A percentile compares a stretch with the other conserved stretches of the same genome.
These are phyloP conservation scores for Flagelloscypha sp. DNA, from an alignment of 768 basidiomycete species.

Conservation along the genomic window DNA sequence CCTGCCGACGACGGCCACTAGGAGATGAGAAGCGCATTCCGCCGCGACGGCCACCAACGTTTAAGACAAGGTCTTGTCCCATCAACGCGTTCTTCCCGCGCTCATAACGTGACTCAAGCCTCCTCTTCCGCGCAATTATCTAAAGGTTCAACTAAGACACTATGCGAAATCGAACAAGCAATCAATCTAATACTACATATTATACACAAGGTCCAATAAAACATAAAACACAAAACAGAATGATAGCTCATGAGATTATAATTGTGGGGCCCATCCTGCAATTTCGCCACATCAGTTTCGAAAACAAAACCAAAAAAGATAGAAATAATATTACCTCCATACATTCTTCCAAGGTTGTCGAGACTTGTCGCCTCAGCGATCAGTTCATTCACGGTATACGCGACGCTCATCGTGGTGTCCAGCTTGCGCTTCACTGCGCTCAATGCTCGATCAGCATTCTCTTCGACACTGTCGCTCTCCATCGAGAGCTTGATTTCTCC, in stretches of 20 bases:
- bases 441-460: slow-evolving; percentile 87
- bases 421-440: slow-evolving; percentile 75
- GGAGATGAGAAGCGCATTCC: no score
- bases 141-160: not conserved
- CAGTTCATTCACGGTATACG: slow-evolving; percentile 89
- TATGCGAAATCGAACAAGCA: not conserved
- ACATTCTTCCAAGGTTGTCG: slow-evolving; percentile 73
- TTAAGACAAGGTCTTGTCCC: no score
- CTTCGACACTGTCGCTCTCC: slow-evolving; percentile 60
- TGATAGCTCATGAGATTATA: slow-evolving; percentile 9
- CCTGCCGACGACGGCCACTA: no score
- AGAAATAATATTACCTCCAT: slow-evolving; percentile 41
- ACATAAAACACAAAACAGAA: not conserved
- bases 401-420: slow-evolving; percentile 77
- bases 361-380: slow-evolving; percentile 81
- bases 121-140: no score
- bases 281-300: slow-evolving; percentile 5
- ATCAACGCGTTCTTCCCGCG: no score
- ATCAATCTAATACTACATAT: not conserved
- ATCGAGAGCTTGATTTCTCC: slow-evolving; percentile 52
- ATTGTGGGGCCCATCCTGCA: slow-evolving; percentile 37
- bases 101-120: no score
- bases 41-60: no score
- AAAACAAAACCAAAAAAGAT: not conserved
- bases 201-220: not conserved